A percentile compares a stretch with the other conserved stretches of the same genome.
phyloP scores from a whole-genome alignment of 495 filamentous ascomycete genomes.

The Aspergillus incahuasiensis region DNA sequence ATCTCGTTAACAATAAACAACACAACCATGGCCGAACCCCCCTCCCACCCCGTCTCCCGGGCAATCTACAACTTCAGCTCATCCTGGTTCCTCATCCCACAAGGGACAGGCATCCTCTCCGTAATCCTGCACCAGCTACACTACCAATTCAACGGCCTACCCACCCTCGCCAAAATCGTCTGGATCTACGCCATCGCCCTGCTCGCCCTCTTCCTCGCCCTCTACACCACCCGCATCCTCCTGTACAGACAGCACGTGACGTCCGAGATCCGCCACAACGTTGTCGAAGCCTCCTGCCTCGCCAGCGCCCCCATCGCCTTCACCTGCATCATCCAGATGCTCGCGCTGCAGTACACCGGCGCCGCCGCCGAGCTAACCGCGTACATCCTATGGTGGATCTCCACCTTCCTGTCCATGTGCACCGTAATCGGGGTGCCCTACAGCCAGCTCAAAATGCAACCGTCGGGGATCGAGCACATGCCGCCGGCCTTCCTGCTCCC shows the following conservation, averaged over 20 bases:
- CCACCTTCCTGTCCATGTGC: constrained; percentile 21
- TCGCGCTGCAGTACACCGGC: constrained; percentile 18
- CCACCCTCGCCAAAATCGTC: constrained; percentile 25
- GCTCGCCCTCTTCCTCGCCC: constrained; percentile 13
- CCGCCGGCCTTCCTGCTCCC: constrained; percentile 23
- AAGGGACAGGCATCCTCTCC: constrained; percentile 28
- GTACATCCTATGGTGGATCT: constrained; percentile 32
- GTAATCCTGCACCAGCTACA: constrained; percentile 27
- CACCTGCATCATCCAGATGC: constrained; percentile 27
- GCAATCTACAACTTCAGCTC: constrained; percentile 29
- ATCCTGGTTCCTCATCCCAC: constrained; percentile 31
- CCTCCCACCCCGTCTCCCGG: constrained; percentile 12
- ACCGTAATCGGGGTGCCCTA: constrained; percentile 23
- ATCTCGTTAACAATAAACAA: too few species aligned
- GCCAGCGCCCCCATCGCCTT: constrained; percentile 28
- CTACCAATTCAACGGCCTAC: constrained; percentile 30
- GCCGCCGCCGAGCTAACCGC: constrained; percentile 16
- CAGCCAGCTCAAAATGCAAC: constrained; percentile 27
- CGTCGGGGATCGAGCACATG: constrained; percentile 19
- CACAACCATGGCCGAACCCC: constrained; percentile 9
- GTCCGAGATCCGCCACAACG: constrained; percentile 16
- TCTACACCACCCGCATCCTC: constrained; percentile 26
- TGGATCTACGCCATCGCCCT: constrained; percentile 32
- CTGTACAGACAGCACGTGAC: constrained; percentile 25
- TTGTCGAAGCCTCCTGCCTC: constrained; percentile 31